Conservation (phyloP, 2,329 filamentous ascomycete genomes). For the Periglandula ipomoeae region DNA sequence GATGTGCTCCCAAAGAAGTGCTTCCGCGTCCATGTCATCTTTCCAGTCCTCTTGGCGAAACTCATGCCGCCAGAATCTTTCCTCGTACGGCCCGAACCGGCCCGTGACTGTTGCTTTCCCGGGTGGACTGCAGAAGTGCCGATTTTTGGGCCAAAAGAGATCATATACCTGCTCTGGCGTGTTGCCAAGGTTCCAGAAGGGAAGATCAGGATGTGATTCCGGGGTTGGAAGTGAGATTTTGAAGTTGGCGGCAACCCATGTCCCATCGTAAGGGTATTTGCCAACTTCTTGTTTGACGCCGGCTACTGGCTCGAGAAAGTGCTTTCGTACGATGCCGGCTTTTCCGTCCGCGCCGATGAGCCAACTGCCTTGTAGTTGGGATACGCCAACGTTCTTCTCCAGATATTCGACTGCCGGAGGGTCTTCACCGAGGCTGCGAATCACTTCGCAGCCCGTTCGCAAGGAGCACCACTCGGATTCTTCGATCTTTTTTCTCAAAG, state of each 20-base stretch:
- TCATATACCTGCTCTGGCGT: conserved; percentile 37
- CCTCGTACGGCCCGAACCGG: conserved; percentile 30
- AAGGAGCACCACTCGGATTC: conserved; percentile 5
- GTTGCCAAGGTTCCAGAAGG: conserved; percentile 36
- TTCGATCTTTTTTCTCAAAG: conserved; percentile 3
- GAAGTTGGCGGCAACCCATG: conserved; percentile 40
- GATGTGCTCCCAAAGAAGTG: conserved; percentile 21
- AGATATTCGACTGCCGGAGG: conserved; percentile 4
- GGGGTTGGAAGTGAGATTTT: conserved; percentile 32
- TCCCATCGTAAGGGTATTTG: conserved; percentile 25
- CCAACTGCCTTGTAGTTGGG: neutral
- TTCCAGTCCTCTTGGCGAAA: conserved; percentile 17
- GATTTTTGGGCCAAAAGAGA: conserved; percentile 34
- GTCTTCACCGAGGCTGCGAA: neutral
- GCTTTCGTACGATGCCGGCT: conserved; percentile 32
- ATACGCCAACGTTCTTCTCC: neutral
- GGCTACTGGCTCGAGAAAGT: conserved; percentile 30
- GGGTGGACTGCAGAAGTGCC: conserved; percentile 34
- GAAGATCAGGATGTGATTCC: conserved; percentile 36
- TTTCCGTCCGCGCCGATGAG: conserved; percentile 38
- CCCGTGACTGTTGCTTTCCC: conserved; percentile 32
- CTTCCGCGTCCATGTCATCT: conserved; percentile 19
- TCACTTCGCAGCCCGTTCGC: conserved; percentile 4
- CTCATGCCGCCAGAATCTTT: conserved; percentile 33
- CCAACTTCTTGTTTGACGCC: conserved; percentile 28